A percentile compares a stretch with the other conserved stretches of the same genome.
phyloP scores from a whole-genome alignment of 1,139 yeast species.

The Diutina ranongensis region DNA sequence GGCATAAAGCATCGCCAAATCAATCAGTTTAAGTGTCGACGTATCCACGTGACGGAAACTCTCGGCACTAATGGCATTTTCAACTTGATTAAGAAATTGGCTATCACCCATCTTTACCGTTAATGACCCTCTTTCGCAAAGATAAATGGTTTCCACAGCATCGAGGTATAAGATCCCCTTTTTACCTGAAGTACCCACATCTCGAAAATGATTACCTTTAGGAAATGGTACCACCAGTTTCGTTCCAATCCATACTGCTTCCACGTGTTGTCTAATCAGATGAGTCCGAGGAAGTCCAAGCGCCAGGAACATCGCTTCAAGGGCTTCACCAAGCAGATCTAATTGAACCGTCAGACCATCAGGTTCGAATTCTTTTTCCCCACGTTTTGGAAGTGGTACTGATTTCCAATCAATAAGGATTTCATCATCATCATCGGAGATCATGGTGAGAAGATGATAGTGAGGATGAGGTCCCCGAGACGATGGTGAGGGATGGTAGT shows the following conservation, averaged over 20 bases:
- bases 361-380: conserved; percentile 83
- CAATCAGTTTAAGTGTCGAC: conserved; percentile 56
- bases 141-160: conserved; percentile 62
- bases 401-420: conserved; percentile 63
- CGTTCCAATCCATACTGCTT: conserved; percentile 35
- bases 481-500: too few relatives aligned
- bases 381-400: conserved; percentile 33
- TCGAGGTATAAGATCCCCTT: conserved; percentile 26
- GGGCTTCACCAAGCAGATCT: conserved; percentile 38
- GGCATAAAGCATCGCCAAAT: conserved; percentile 35
- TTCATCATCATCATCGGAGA: conserved; percentile 36
- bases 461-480: too few relatives aligned
- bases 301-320: conserved; percentile 66
- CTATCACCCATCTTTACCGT: conserved; percentile 32
- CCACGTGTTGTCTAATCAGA: conserved; percentile 34
- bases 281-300: conserved; percentile 49
- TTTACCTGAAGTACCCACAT: conserved; percentile 49
- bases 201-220: conserved; percentile 63
- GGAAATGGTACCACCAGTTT: conserved; percentile 39
- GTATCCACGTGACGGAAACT: conserved; percentile 21
- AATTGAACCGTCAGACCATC: conserved; percentile 61
- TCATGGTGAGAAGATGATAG: too few relatives aligned
- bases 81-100: conserved; percentile 9
- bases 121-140: conserved; percentile 76
- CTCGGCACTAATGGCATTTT: conserved; percentile 13